Base-by-base conservation (phyloP, 129 eudicot species). In the Chrysanthemum makinoi region DNA sequence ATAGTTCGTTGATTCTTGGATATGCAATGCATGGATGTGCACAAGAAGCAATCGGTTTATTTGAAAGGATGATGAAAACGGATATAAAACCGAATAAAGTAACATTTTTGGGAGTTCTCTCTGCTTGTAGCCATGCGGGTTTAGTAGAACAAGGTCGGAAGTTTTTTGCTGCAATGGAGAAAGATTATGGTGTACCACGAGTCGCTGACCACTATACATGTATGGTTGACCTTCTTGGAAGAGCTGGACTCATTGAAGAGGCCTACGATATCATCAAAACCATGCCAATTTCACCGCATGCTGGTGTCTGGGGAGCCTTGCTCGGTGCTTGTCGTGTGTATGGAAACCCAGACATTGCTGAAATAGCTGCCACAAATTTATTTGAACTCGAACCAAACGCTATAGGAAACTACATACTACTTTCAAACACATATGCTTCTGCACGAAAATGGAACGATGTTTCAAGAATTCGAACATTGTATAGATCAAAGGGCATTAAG, bases 331-430 rank as follows among this genome's bases (percentile, higher is more conserved):
- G 94, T 19, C 70, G 72, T 50, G 56, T 74, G 6, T 71, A 74
- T 58, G 80, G 84, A 57, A 68, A 69, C 0, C 94, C 77, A 48
- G 78, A 80, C 19, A 72, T 82, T 75, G 87, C 78, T 56, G 68
- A 84, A 77, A 60, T 82, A 70, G 87, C 87, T 16, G 68, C 76
- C 19, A 65, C 7, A n/a, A 62, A 77, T 78, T 72, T 89, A 47
- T 89, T 89, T 72, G 82, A 84, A 71, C 85, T 89, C 5, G 96
- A 89, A 71, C 94, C 96, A 43, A 18, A 68, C 18, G 68, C 78
- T 24, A 56, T 47, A 39, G 88, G 88, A 51, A 79, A 78, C 50
- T 77, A 86, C 16, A 84, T 86, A 65, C 86, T 86, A 20, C 81
- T 86, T 9, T 86, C 88, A 54, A 86, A 86, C 76, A 80, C 85